A percentile compares a stretch with the other conserved stretches of the same genome.
Evolutionary conservation across 768 basidiomycete species (phyloP).

Genomic region (Suillus subaureus): DNA sequence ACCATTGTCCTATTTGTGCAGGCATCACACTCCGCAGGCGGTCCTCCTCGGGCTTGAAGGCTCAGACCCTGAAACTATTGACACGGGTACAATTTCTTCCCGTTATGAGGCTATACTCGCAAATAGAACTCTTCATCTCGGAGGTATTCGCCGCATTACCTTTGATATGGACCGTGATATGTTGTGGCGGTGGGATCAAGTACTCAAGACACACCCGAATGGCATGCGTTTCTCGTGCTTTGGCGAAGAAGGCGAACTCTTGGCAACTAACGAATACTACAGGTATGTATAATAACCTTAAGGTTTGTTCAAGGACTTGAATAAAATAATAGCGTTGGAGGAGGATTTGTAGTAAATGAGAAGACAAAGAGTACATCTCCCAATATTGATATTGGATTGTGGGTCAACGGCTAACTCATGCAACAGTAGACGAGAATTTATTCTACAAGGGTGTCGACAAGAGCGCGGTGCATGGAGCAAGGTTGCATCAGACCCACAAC

Average conservation of each 20-base stretch:
- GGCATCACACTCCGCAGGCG: conserved; percentile 87
- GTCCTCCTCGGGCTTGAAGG: conserved; percentile 84
- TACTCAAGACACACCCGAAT: conserved; percentile 88
- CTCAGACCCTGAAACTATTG: conserved; percentile 92
- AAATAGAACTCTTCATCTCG: conserved; percentile 68
- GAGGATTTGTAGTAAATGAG: conserved; percentile 94
- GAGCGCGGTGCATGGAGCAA: conserved; percentile 73
- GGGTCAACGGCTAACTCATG: not conserved
- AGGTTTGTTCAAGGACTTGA: not conserved
- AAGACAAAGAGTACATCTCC: conserved; percentile 74
- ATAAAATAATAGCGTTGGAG: conserved; percentile 63
- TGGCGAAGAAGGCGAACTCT: conserved; percentile 73
- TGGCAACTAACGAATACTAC: conserved; percentile 96
- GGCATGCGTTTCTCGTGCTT: conserved; percentile 94
- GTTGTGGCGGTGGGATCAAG: conserved; percentile 89
- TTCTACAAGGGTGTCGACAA: conserved; percentile 95
- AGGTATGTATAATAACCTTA: conserved; percentile 40
- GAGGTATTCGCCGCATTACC: conserved; percentile 71
- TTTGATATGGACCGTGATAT: conserved; percentile 92
- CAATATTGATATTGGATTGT: not conserved
- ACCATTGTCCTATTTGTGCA: conserved; percentile 27
- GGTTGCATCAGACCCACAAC: conserved; percentile 67
- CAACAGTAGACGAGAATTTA: conserved; percentile 83
- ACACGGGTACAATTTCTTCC: conserved; percentile 79
- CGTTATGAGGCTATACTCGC: conserved; percentile 71